Percentiles rank a stretch among this genome's conserved stretches.
phyloP scores from a whole-genome alignment of 495 filamentous ascomycete species.

The Neurospora tetraspora region DNA sequence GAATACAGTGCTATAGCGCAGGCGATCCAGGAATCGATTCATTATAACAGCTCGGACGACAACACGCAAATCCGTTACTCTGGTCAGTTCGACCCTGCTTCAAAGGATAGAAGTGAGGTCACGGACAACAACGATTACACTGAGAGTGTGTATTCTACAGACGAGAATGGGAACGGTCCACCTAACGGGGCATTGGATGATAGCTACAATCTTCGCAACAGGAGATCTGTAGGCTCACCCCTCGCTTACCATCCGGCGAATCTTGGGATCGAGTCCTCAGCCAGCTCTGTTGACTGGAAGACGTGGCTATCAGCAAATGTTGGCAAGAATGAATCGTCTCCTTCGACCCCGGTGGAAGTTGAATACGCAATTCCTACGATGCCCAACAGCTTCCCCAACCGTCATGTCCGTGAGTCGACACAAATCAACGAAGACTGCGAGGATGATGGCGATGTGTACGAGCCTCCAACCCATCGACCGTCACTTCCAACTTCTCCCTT shows the following conservation, averaged over 20 bases:
- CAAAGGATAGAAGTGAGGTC: slow-evolving; percentile 18
- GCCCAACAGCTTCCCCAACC: slow-evolving; percentile 17
- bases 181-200: neutral
- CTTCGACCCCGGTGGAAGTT: slow-evolving; percentile 17
- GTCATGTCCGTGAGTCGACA: slow-evolving; percentile 51
- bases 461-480: slow-evolving; percentile 10
- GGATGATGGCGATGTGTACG: slow-evolving; percentile 7
- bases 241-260: slow-evolving; percentile 15
- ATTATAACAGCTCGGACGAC: neutral
- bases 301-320: slow-evolving; percentile 42
- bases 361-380: slow-evolving; percentile 29
- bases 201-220: neutral
- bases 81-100: slow-evolving; percentile 12
- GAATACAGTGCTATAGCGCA: slow-evolving; percentile 12
- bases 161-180: slow-evolving; percentile 8
- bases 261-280: slow-evolving; percentile 27
- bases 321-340: slow-evolving; percentile 34
- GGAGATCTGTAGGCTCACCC: slow-evolving; percentile 1
- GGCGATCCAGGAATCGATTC: slow-evolving; percentile 15
- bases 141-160: slow-evolving; percentile 36
- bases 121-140: slow-evolving; percentile 24
- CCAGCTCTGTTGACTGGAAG: slow-evolving; percentile 44
- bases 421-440: slow-evolving; percentile 46
- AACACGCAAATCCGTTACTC: slow-evolving; percentile 17
- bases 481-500: slow-evolving; percentile 14